Percentiles rank a stretch among this genome's conserved stretches.
Conservation (phyloP, 2,329 filamentous ascomycete species). For the Aspergillus uvarum region DNA sequence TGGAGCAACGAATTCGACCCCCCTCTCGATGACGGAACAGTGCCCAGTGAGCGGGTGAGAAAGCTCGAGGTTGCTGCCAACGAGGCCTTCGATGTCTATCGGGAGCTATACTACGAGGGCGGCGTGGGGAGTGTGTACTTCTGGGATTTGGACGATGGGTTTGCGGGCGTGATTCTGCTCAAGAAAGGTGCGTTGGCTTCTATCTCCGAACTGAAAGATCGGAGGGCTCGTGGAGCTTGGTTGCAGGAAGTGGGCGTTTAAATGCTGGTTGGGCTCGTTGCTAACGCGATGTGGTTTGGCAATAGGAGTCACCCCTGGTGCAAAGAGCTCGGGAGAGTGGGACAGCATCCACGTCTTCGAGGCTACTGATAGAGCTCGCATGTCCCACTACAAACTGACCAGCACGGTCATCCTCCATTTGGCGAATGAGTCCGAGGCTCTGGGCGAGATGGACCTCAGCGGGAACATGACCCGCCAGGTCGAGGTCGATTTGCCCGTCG, state of each 20-base stretch:
- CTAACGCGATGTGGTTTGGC: not conserved
- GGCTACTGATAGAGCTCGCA: conserved; percentile 85
- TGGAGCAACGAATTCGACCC: conserved; percentile 99
- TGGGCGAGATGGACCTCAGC: conserved; percentile 86
- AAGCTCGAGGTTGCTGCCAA: conserved; percentile 94
- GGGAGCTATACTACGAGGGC: conserved; percentile 89
- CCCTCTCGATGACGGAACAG: conserved; percentile 79
- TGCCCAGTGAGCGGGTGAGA: conserved; percentile 85
- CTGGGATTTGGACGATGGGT: conserved; percentile 97
- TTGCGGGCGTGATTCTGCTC: conserved; percentile 89
- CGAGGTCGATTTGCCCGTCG: conserved; percentile 85
- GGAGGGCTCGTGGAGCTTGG: not conserved
- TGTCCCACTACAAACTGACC: conserved; percentile 95
- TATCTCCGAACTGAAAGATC: not conserved
- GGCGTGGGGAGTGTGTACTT: conserved; percentile 96
- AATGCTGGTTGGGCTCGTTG: conserved; percentile 1
- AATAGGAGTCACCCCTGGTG: conserved; percentile 63
- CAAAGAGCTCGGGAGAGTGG: conserved; percentile 78
- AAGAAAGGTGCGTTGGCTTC: conserved; percentile 72
- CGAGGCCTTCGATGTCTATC: conserved; percentile 94
- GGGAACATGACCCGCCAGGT: conserved; percentile 98
- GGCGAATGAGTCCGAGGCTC: conserved; percentile 63
- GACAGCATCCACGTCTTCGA: conserved; percentile 99
- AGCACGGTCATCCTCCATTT: conserved; percentile 93
- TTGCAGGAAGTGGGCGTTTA: not conserved